phyloP scores from a whole-genome alignment of 371 early-diverging fungal genomes.

The Parasitella parasitica region DNA sequence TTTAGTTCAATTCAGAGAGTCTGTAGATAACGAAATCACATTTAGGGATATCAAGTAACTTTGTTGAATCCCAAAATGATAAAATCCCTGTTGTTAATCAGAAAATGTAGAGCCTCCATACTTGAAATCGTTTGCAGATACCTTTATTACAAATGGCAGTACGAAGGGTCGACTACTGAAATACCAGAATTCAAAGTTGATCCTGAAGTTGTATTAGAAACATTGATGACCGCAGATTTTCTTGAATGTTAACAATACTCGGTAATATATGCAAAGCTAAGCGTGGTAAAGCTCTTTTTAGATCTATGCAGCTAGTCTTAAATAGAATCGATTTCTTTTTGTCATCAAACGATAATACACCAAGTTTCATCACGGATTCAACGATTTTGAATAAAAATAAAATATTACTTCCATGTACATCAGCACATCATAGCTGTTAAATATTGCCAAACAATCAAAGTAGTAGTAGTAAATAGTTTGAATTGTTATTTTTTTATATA shows the following conservation, averaged over 20 bases:
- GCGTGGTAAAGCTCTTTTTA: no score
- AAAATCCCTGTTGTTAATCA: neutral
- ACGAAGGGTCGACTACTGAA: conserved; percentile 65
- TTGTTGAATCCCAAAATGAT: neutral
- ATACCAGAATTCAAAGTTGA: conserved; percentile 92
- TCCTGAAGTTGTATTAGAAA: conserved; percentile 84
- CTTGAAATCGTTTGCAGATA: conserved; percentile 92
- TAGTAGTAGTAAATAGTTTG: no score
- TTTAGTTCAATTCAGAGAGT: conserved; percentile 88
- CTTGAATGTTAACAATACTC: conserved; percentile 68
- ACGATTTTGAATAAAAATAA: no score
- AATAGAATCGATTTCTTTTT: no score
- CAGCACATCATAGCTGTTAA: no score
- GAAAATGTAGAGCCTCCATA: conserved; percentile 72
- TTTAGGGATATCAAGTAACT: conserved; percentile 92
- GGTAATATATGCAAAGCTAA: no score
- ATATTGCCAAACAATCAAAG: no score
- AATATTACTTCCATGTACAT: no score
- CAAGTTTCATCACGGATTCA: no score
- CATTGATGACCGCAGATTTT: conserved; percentile 96
- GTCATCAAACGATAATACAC: no score
- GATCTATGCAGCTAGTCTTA: no score
- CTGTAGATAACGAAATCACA: conserved; percentile 80
- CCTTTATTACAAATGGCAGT: conserved; percentile 78
- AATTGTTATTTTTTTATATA: no score